Percentiles rank a stretch among this genome's conserved stretches.
These are phyloP conservation scores for Thermoascus crustaceus DNA, from an alignment of 2,329 filamentous ascomycete species.

Conservation along the genomic window DNA sequence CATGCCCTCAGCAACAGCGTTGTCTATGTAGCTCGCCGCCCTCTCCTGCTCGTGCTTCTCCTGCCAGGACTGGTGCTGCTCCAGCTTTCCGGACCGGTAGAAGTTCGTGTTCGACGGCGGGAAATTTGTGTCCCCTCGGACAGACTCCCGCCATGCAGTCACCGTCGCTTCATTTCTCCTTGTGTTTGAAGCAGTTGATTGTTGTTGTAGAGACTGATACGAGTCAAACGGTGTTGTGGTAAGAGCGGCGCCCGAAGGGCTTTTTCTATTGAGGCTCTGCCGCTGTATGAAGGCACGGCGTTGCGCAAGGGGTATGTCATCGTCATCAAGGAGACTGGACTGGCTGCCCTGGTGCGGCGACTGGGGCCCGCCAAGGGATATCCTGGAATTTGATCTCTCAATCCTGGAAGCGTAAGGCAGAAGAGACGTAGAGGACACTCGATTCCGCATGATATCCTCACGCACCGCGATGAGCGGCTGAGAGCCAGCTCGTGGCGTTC, in stretches of 20 bases:
- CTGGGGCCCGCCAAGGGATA: conserved; percentile 13
- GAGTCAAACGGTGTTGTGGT: too few relatives aligned
- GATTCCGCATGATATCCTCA: conserved; percentile 41
- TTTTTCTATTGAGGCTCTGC: conserved; percentile 24
- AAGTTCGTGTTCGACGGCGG: conserved; percentile 27
- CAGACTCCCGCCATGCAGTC: conserved; percentile 58
- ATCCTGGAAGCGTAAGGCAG: conserved; percentile 24
- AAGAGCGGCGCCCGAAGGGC: conserved; percentile 36
- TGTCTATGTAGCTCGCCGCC: conserved; percentile 52
- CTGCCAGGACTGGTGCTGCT: conserved; percentile 55
- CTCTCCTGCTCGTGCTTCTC: conserved; percentile 51
- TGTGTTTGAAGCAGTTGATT: conserved; percentile 7
- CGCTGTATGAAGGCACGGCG: conserved; percentile 55
- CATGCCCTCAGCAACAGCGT: conserved; percentile 66
- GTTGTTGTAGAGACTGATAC: too few relatives aligned
- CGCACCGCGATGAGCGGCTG: conserved; percentile 48
- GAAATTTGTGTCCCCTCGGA: conserved; percentile 47
- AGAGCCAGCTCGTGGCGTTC: conserved; percentile 19
- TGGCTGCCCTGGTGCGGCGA: conserved; percentile 8
- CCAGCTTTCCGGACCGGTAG: conserved; percentile 44
- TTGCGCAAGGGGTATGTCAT: conserved; percentile 65
- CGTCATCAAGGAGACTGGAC: conserved; percentile 40
- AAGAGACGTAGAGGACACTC: conserved; percentile 29
- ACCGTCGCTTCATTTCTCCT: conserved; percentile 46
- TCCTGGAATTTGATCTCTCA: conserved; percentile 19